Base-by-base conservation (phyloP, 768 basidiomycete genomes). In the Termitomyces sp. region DNA sequence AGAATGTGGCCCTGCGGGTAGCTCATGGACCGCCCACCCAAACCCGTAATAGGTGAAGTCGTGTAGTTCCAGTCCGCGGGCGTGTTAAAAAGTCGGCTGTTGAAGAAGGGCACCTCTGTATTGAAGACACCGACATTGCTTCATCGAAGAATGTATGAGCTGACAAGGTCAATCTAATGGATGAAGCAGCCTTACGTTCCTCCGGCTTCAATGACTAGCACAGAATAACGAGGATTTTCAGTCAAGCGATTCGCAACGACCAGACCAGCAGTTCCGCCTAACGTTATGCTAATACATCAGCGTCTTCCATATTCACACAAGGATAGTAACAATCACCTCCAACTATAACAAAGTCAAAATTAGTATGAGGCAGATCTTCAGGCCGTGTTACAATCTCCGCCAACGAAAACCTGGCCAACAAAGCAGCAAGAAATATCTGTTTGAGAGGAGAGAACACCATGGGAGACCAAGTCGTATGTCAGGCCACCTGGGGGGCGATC, bases 331-430 rank as follows among this genome's bases (percentile, higher is more conserved):
- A 1, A 52, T 48, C 39, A 67, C 67, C 66, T 61, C 67, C 67
- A n/a, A 67, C 55, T n/a, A 68, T 52, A 13, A 68, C 58, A 46
- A 64, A 68, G 49, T 68, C 67, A 59, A 63, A 68, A 26, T 54
- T 27, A 16, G 36, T 37, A 32, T 41, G 43, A 13, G 49, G 39
- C 49, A 64, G 58, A 47, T 63, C 64, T n/a, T n/a, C 47, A 7
- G 52, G 31, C 7, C 48, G 39, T 27, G 58, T 20, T 3, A 62
- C 55, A 7, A 63, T 53, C 4, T 29, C 55, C 16, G 50, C 61
- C 26, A 54, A 46, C 16, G 56, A 55, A 0, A 34, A 24, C 27
- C 16, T n/a, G 16, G 22, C 49, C 31, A 39, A 26, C 2, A 56
- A 26, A 49, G 7, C 24, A 32, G 29, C 26, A 49, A 56, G 14